These are phyloP conservation scores for Phialocephala sp. DNA, from an alignment of 2,329 filamentous ascomycete species.

Conservation along the genomic window DNA sequence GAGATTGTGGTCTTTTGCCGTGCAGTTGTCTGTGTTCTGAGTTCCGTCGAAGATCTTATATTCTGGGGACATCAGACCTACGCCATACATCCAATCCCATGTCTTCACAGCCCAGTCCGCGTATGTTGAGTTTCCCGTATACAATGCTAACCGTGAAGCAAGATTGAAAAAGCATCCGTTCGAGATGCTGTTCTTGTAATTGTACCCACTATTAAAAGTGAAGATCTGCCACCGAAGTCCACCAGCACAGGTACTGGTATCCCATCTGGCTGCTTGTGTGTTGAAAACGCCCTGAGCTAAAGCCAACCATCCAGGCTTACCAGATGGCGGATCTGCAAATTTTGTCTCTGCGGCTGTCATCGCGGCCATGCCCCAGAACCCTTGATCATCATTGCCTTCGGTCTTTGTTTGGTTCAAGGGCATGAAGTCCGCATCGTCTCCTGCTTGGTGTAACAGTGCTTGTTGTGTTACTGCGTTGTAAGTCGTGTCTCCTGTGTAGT, in stretches of 20 bases:
- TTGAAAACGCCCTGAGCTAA: slow-evolving; percentile 83
- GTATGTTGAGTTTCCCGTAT: slow-evolving; percentile 79
- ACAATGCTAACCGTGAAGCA: slow-evolving; percentile 71
- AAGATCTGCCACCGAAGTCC: slow-evolving; percentile 87
- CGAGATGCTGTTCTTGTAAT: slow-evolving; percentile 74
- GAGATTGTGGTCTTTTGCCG: slow-evolving; percentile 62
- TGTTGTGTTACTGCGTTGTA: slow-evolving; percentile 69
- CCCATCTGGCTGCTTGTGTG: slow-evolving; percentile 75
- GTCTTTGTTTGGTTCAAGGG: slow-evolving; percentile 69
- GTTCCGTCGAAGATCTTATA: slow-evolving; percentile 65
- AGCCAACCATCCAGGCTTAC: slow-evolving; percentile 68
- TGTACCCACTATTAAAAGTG: slow-evolving; percentile 78
- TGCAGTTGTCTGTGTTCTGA: slow-evolving; percentile 62
- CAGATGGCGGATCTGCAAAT: slow-evolving; percentile 59
- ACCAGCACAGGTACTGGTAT: slow-evolving; percentile 68
- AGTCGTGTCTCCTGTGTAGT: slow-evolving; percentile 73
- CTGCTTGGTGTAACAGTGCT: slow-evolving; percentile 75
- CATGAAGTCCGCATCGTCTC: slow-evolving; percentile 76
- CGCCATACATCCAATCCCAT: slow-evolving; percentile 70
- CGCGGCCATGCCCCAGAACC: slow-evolving; percentile 74
- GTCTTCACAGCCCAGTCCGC: slow-evolving; percentile 76
- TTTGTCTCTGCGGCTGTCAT: slow-evolving; percentile 74
- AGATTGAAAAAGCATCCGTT: slow-evolving; percentile 67
- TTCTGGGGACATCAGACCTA: slow-evolving; percentile 62
- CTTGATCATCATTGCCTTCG: slow-evolving; percentile 72